These are phyloP conservation scores for Aristolochia californica DNA, from an alignment of 164 flowering plant species.

Conservation along the genomic window DNA sequence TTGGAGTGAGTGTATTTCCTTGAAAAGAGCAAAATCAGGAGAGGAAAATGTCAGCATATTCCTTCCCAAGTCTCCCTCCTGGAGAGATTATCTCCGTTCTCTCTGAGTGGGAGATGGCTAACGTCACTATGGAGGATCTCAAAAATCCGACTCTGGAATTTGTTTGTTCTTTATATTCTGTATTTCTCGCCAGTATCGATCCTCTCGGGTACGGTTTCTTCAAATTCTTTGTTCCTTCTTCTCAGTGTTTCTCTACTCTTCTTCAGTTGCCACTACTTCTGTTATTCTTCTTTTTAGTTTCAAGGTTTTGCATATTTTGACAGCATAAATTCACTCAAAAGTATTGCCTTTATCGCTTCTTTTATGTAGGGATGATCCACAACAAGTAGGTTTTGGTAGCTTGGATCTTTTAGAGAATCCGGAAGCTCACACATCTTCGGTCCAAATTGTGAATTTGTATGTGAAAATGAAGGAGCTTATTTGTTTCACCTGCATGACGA, in stretches of 20 bases:
- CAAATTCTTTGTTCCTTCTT: background rate
- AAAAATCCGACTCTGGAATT: conserved; percentile 42
- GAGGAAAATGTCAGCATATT: conserved; percentile 31
- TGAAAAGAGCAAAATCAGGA: background rate
- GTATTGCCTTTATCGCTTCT: background rate
- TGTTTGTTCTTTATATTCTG: conserved; percentile 38
- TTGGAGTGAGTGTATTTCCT: too few species aligned
- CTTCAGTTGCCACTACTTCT: background rate
- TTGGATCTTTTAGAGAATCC: conserved; percentile 78
- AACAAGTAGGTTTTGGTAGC: conserved; percentile 55
- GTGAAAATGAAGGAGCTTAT: conserved; percentile 43
- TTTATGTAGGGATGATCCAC: conserved; percentile 57
- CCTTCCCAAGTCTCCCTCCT: conserved; percentile 34
- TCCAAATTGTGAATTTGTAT: conserved; percentile 40
- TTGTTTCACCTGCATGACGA: conserved; percentile 36
- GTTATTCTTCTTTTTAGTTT: background rate
- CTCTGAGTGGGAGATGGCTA: conserved; percentile 31
- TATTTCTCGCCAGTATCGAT: conserved; percentile 19
- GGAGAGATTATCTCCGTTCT: conserved; percentile 38
- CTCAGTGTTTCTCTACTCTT: background rate
- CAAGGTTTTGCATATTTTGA: background rate
- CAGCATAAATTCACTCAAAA: background rate
- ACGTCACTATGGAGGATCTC: conserved; percentile 38
- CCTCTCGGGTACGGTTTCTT: background rate
- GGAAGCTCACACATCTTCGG: conserved; percentile 47